These are phyloP conservation scores for Wilhelminamyces savonicus DNA, from an alignment of 805 yeast genomes.

Conservation along the genomic window DNA sequence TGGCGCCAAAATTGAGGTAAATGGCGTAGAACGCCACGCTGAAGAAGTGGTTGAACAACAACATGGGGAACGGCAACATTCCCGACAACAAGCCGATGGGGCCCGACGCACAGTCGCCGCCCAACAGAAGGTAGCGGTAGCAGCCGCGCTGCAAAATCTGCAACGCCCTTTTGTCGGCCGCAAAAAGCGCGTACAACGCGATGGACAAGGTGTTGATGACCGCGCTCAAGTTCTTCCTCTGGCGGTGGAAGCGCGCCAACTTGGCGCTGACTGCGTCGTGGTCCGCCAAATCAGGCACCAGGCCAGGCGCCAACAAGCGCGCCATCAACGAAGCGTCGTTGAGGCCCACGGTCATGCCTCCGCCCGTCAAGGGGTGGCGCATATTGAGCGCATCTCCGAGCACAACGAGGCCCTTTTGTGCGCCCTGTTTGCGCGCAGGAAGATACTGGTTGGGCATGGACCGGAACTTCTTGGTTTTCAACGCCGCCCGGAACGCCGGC, in stretches of 20 bases:
- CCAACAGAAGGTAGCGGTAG: constrained; percentile 75
- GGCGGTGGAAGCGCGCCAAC: constrained; percentile 62
- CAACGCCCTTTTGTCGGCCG: constrained; percentile 70
- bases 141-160: constrained; percentile 79
- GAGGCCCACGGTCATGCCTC: constrained; percentile 98
- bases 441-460: constrained; percentile 93
- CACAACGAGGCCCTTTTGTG: constrained; percentile 56
- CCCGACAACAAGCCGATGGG: constrained; percentile 87
- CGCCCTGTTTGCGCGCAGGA: constrained; percentile 63
- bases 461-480: constrained; percentile 50
- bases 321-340: constrained; percentile 74
- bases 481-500: constrained; percentile 65
- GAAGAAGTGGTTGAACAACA: constrained; percentile 80
- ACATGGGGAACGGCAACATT: constrained; percentile 64
- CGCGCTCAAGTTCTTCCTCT: constrained; percentile 71
- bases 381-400: constrained; percentile 93
- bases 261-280: constrained; percentile 49
- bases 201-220: constrained; percentile 87
- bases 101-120: constrained; percentile 71
- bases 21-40: constrained; percentile 85
- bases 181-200: constrained; percentile 84
- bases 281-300: constrained; percentile 52
- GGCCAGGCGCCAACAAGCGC: constrained; percentile 49
- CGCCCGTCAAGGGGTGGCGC: constrained; percentile 98
- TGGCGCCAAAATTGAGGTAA: constrained; percentile 54